Percentiles rank a stretch among this genome's conserved stretches.
phyloP scores from a whole-genome alignment of 371 early-diverging fungal species.

The Circinella minor region DNA sequence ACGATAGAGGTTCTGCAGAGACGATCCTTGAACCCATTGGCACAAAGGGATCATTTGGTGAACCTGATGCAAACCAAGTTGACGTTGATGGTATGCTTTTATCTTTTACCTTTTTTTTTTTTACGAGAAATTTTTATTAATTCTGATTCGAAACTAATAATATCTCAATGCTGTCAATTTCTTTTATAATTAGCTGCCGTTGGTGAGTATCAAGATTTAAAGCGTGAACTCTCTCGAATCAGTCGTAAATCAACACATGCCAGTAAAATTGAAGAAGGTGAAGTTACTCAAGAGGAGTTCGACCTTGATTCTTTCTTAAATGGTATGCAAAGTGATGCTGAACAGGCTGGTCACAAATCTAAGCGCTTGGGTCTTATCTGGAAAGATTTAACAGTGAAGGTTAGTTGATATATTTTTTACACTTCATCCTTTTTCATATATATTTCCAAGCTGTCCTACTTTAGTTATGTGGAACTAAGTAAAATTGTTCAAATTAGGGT shows the following conservation, averaged over 20 bases:
- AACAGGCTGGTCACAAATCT: constrained; percentile 27
- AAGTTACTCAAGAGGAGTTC: constrained; percentile 31
- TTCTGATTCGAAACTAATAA: constrained; percentile 67
- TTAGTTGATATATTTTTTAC: not conserved
- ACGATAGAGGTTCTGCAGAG: constrained; percentile 11
- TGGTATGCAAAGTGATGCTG: constrained; percentile 24
- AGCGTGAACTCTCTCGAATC: constrained; percentile 20
- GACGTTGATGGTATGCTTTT: constrained; percentile 16
- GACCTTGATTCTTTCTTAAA: constrained; percentile 37
- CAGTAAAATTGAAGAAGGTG: constrained; percentile 32
- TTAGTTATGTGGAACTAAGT: not conserved
- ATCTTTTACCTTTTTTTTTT: not conserved
- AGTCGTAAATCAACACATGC: constrained; percentile 11
- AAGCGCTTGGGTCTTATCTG: constrained; percentile 53
- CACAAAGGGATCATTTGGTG: constrained; percentile 20
- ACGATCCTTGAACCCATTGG: constrained; percentile 16
- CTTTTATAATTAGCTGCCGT: constrained; percentile 20
- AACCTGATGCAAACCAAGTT: constrained; percentile 22
- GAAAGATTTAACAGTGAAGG: constrained; percentile 48
- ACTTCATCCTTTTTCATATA: not conserved
- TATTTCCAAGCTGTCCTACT: not conserved
- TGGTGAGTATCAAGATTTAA: constrained; percentile 22
- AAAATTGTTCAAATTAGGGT: constrained; percentile 22
- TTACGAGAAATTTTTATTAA: constrained; percentile 13
- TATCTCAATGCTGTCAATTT: constrained; percentile 34